Evolutionary conservation across 805 yeast genomes (phyloP).

Genomic region (Candida nitratophila): DNA sequence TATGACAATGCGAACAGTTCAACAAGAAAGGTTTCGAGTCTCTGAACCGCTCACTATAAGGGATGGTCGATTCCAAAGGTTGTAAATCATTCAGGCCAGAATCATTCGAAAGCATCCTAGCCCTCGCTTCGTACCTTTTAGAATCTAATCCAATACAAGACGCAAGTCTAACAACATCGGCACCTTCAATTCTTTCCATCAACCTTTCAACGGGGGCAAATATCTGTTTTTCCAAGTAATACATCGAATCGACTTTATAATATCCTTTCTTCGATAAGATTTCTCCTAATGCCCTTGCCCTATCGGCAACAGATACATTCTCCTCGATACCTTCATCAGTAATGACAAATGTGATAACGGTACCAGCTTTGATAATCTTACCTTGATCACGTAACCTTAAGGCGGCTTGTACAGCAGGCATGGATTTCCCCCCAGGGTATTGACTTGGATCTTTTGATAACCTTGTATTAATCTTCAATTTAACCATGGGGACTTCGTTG

Average conservation of each 20-base stretch:
- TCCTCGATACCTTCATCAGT: conserved; percentile 36
- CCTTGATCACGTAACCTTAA: conserved; percentile 74
- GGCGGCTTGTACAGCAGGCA: conserved; percentile 86
- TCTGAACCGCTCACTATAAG: conserved; percentile 78
- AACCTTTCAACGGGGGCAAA: conserved; percentile 87
- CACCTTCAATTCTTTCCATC: conserved; percentile 78
- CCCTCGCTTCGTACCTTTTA: conserved; percentile 45
- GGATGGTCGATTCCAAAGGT: conserved; percentile 75
- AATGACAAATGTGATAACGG: conserved; percentile 82
- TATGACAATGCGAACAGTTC: conserved; percentile 53
- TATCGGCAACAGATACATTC: conserved; percentile 51
- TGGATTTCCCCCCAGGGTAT: conserved; percentile 78
- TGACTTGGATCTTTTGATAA: conserved; percentile 83
- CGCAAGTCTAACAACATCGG: conserved; percentile 75
- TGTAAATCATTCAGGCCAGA: conserved; percentile 37
- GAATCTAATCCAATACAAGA: conserved; percentile 72
- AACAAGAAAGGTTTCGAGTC: conserved; percentile 50
- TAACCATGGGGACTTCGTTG: conserved; percentile 57
- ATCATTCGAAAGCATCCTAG: conserved; percentile 30
- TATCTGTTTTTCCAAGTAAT: conserved; percentile 82
- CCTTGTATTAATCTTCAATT: conserved; percentile 76
- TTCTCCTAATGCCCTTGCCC: conserved; percentile 81
- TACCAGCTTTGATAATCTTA: conserved; percentile 80
- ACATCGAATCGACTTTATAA: conserved; percentile 65
- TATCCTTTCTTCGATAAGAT: conserved; percentile 43